Conservation (phyloP, 495 filamentous ascomycete genomes). For the Glutinoglossum americanum region DNA sequence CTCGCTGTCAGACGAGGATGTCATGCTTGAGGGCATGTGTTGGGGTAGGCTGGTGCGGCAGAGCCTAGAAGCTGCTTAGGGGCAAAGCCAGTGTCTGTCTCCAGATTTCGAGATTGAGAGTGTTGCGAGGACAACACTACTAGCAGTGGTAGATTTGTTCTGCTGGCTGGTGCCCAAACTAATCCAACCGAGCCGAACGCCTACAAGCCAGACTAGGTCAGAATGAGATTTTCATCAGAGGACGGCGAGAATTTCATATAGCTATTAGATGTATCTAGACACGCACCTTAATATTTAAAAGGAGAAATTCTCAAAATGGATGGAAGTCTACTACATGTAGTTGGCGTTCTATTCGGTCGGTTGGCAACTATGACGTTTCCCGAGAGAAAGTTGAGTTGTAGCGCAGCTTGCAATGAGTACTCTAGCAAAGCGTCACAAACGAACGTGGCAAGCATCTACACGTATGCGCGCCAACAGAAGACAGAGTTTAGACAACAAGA, state of each 20-base stretch:
- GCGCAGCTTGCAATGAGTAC: not conserved
- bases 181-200: not conserved
- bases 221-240: not conserved
- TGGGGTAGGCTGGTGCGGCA: not conserved
- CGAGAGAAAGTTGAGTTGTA: not conserved
- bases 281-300: not conserved
- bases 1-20: not conserved
- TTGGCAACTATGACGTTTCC: not conserved
- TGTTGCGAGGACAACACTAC: not conserved
- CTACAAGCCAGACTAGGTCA: not conserved
- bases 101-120: not conserved
- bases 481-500: not conserved
- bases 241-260: not conserved
- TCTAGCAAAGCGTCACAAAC: not conserved
- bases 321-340: not conserved
- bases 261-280: not conserved
- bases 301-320: not conserved
- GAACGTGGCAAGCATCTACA: not conserved
- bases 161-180: not conserved
- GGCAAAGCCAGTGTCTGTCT: not conserved
- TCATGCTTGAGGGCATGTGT: not conserved
- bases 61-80: not conserved
- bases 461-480: not conserved
- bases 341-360: not conserved
- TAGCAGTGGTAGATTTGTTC: not conserved